phyloP scores from a whole-genome alignment of 2,329 filamentous ascomycete species.

The Exophiala spinifera region DNA sequence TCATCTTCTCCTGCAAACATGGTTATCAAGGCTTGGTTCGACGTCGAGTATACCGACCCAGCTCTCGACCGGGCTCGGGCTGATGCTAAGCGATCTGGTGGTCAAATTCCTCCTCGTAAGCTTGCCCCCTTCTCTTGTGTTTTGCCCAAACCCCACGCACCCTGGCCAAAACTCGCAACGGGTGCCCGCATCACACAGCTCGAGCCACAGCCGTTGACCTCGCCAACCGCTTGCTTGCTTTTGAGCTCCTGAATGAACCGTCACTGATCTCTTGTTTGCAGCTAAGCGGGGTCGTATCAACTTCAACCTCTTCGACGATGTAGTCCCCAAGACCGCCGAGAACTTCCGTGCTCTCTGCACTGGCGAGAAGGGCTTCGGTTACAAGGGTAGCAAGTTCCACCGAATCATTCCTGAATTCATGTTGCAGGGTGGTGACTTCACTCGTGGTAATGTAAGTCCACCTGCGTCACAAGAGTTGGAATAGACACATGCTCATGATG shows the following conservation, averaged over 20 bases:
- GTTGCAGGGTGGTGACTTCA: constrained; percentile 70
- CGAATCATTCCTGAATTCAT: constrained; percentile 69
- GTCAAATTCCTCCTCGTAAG: constrained; percentile 20
- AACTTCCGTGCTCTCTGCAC: constrained; percentile 65
- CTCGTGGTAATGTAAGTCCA: constrained; percentile 64
- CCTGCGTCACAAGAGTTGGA: constrained; percentile 73
- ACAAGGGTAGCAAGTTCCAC: constrained; percentile 66
- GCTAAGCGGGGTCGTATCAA: constrained; percentile 75
- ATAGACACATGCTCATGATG: constrained; percentile 55
- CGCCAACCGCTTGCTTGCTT: background rate
- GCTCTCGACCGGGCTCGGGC: constrained; percentile 60
- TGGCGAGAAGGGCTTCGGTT: constrained; percentile 66
- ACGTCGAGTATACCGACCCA: constrained; percentile 61
- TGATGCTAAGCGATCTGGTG: constrained; percentile 32
- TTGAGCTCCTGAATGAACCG: constrained; percentile 18
- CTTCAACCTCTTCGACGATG: constrained; percentile 82
- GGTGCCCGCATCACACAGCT: background rate
- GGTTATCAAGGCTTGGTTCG: constrained; percentile 73
- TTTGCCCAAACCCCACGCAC: background rate
- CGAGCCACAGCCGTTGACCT: background rate
- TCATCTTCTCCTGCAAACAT: constrained; percentile 63
- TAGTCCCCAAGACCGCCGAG: constrained; percentile 81
- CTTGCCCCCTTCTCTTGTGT: constrained; percentile 12
- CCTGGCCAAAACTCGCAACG: background rate
- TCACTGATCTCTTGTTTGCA: constrained; percentile 36